phyloP scores from a whole-genome alignment of 2,329 filamentous ascomycete species.

The Aspergillus sp. region DNA sequence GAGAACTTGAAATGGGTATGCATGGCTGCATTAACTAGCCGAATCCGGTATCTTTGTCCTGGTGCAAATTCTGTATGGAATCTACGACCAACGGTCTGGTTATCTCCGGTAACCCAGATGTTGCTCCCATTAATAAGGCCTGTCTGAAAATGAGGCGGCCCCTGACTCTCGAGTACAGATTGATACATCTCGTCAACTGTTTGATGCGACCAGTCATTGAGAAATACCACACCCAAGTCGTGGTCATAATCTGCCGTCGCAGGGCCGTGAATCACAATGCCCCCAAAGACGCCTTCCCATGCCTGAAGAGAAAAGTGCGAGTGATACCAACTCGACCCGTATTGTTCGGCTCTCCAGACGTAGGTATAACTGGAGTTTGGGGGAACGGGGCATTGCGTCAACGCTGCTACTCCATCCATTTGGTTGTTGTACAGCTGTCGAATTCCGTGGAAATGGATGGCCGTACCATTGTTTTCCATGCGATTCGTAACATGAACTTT shows the following conservation, averaged over 20 bases:
- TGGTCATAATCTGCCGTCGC: constrained; percentile 42
- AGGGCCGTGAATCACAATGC: constrained; percentile 53
- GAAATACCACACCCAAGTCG: constrained; percentile 37
- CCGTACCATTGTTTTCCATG: constrained; percentile 33
- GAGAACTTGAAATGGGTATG: constrained; percentile 45
- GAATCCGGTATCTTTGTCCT: constrained; percentile 27
- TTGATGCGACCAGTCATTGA: constrained; percentile 36
- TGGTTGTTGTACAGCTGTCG: constrained; percentile 33
- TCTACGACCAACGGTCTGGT: constrained; percentile 33
- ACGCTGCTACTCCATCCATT: constrained; percentile 33
- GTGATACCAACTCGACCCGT: constrained; percentile 39
- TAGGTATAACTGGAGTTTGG: constrained; percentile 41
- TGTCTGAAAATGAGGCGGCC: constrained; percentile 43
- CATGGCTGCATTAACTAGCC: constrained; percentile 30
- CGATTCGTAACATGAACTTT: constrained; percentile 59
- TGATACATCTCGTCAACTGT: constrained; percentile 29
- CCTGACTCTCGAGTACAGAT: constrained; percentile 19
- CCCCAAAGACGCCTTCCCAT: constrained; percentile 60
- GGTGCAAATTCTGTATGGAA: constrained; percentile 53
- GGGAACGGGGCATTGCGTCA: constrained; percentile 45
- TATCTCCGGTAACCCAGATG: constrained; percentile 25
- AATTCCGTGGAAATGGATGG: constrained; percentile 39
- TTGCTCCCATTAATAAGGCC: constrained; percentile 50
- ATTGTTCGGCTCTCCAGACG: constrained; percentile 38
- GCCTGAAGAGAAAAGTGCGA: constrained; percentile 41